These are phyloP conservation scores for Cucumis sativus DNA, from an alignment of 306 rosid species.

Conservation along the genomic window Cucumber_9930_V3 NC_026657.2:29983501-29984000, in stretches of 20 bases:
- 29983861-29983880: conserved; percentile 45
- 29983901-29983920: conserved; percentile 36
- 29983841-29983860: conserved; percentile 43
- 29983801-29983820: background rate
- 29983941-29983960: conserved; percentile 32
- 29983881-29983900: conserved; percentile 32
- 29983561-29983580: background rate
- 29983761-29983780: too few relatives aligned
- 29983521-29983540: background rate
- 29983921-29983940: conserved; percentile 36
- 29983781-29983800: background rate
- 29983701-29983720: too few relatives aligned
- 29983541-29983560: background rate
- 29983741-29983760: too few relatives aligned
- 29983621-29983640: too few relatives aligned
- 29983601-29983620: too few relatives aligned
- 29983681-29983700: too few relatives aligned
- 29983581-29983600: too few relatives aligned
- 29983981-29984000: conserved; percentile 7
- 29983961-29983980: conserved; percentile 23
- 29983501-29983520: background rate
- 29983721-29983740: too few relatives aligned
- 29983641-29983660: too few relatives aligned
- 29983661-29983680: too few relatives aligned
- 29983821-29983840: conserved; percentile 54